Conservation (phyloP, 768 basidiomycete species). For the Suillus luteus region DNA sequence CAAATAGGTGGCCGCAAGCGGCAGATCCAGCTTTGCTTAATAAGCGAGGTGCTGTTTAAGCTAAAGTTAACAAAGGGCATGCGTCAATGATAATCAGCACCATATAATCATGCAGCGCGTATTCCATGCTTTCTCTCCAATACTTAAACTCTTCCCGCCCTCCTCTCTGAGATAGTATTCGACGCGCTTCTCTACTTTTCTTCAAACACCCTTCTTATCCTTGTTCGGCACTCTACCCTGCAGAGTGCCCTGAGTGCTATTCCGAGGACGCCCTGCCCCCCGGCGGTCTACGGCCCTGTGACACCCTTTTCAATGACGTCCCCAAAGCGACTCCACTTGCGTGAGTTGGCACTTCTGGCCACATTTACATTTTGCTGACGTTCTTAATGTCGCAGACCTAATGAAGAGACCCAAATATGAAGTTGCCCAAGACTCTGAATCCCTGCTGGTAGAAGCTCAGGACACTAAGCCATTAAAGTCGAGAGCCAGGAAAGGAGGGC, state of each 20-base stretch:
- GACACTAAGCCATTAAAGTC: not conserved
- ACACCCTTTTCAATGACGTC: slow-evolving; percentile 4
- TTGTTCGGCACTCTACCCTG: not conserved
- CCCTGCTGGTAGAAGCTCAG: slow-evolving; percentile 1
- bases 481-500: slow-evolving; percentile 11
- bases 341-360: not conserved
- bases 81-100: slow-evolving; percentile 4
- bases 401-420: slow-evolving; percentile 7
- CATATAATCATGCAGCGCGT: slow-evolving; percentile 11
- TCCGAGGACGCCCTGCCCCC: slow-evolving; percentile 7
- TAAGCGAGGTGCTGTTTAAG: slow-evolving; percentile 4
- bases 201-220: not conserved
- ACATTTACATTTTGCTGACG: not conserved
- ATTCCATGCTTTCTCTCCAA: slow-evolving; percentile 7
- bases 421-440: slow-evolving; percentile 2
- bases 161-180: not conserved
- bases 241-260: not conserved
- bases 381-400: not conserved
- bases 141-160: not conserved
- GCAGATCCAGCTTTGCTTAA: not conserved
- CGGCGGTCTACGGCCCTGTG: slow-evolving; percentile 9
- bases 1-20: not conserved
- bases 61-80: slow-evolving; percentile 5
- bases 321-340: slow-evolving; percentile 2
- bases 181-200: not conserved